phyloP scores from a whole-genome alignment of 306 rosid species.

The Dryas octopetala region DNA sequence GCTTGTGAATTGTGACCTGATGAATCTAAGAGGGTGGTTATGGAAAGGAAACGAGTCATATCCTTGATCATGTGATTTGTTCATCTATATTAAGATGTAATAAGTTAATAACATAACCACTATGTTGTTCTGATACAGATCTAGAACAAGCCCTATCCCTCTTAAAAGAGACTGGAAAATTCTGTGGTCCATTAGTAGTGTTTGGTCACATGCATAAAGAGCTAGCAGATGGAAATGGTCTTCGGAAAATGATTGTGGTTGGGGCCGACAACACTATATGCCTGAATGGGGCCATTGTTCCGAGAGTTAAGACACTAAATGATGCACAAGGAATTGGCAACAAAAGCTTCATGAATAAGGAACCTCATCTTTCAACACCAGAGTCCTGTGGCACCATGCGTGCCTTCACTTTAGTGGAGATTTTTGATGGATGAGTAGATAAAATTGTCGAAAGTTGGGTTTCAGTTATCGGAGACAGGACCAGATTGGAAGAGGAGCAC shows the following conservation, averaged over 20 bases:
- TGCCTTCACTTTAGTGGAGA: slow-evolving; percentile 72
- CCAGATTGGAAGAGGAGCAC: slow-evolving; percentile 56
- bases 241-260: slow-evolving; percentile 71
- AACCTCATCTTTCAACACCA: slow-evolving; percentile 26
- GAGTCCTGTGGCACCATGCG: slow-evolving; percentile 50
- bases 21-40: neutral
- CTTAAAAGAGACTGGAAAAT: slow-evolving; percentile 50
- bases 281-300: slow-evolving; percentile 89
- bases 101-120: neutral
- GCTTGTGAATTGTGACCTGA: neutral
- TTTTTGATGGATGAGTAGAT: slow-evolving; percentile 53
- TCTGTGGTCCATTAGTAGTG: slow-evolving; percentile 61
- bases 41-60: neutral
- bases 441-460: slow-evolving; percentile 78
- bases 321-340: slow-evolving; percentile 31
- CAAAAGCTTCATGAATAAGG: slow-evolving; percentile 26
- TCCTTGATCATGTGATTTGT: neutral
- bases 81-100: slow-evolving; percentile 13
- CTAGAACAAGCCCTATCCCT: slow-evolving; percentile 59
- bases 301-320: slow-evolving; percentile 52
- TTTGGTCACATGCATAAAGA: slow-evolving; percentile 89
- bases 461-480: slow-evolving; percentile 57
- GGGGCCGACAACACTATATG: slow-evolving; percentile 60
- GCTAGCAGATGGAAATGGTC: slow-evolving; percentile 66
- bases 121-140: slow-evolving; percentile 39